These are phyloP conservation scores for Fusarium albidum DNA, from an alignment of 2,329 filamentous ascomycete genomes.

Conservation along the genomic window DNA sequence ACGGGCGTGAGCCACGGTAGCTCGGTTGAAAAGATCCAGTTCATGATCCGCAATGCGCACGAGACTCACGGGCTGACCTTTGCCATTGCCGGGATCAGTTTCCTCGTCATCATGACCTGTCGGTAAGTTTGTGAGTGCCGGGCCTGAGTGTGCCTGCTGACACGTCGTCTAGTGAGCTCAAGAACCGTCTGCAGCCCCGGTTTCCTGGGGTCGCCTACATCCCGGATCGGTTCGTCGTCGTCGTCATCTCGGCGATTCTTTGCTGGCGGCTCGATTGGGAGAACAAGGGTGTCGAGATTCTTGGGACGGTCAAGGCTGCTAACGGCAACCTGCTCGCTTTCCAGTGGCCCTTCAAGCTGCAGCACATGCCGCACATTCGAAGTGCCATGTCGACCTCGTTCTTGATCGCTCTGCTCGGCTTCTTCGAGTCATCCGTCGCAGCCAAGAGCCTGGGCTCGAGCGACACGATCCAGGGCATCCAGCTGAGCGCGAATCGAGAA, in stretches of 20 bases:
- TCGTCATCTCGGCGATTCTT: constrained; percentile 83
- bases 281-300: constrained; percentile 78
- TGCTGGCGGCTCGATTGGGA: constrained; percentile 83
- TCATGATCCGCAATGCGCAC: constrained; percentile 73
- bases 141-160: constrained; percentile 10
- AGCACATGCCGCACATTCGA: constrained; percentile 82
- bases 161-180: constrained; percentile 69
- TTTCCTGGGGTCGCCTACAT: constrained; percentile 86
- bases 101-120: constrained; percentile 89
- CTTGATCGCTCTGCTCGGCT: constrained; percentile 92
- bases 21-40: constrained; percentile 84
- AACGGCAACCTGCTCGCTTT: constrained; percentile 79
- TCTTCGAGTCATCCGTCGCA: constrained; percentile 96
- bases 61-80: constrained; percentile 78
- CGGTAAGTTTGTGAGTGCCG: constrained; percentile 60
- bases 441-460: constrained; percentile 84
- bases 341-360: constrained; percentile 82
- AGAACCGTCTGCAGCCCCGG: constrained; percentile 79
- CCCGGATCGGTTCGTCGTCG: constrained; percentile 90
- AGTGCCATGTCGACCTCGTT: constrained; percentile 92
- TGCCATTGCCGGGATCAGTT: constrained; percentile 79
- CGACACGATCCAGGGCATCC: constrained; percentile 78
- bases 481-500: constrained; percentile 89
- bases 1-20: constrained; percentile 80
- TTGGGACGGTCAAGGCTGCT: constrained; percentile 81